Evolutionary conservation across 177 flowering plant genomes (phyloP), one percentile per base, ranked within the genome.

Genomic region (Vitis hybrid): DNA sequence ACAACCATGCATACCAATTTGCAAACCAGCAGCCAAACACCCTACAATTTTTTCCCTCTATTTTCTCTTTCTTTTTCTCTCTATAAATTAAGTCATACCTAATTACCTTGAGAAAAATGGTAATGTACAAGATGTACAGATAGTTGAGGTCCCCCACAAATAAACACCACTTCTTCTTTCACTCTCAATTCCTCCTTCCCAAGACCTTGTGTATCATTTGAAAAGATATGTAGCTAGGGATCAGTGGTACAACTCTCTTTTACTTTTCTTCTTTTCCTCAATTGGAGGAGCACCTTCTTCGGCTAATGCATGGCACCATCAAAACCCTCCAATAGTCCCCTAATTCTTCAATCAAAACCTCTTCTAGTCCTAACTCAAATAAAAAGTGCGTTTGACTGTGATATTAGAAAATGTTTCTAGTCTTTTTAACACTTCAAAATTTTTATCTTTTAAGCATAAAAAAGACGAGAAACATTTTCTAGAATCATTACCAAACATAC

Each of bases 121-220:
- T 62, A 79, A 68, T 78, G 69, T 79, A 79, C 84, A 81, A 63
- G 75, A 72, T 73, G 75, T 81, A 78, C 78, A 81, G 2, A 73
- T 32, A 30, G 11, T 18, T 32, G 57, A 66, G 73, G 70, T 69
- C 70, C 64, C 73, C 77, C 67, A 19, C 62, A 60, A 5, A 55
- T 2, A 12, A 6, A 8, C 50, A 30, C 61, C 62, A n/a, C 7
- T 10, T 61, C 34, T 51, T 65, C 52, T 21, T 17, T 66, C 63
- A 52, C 61, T 63, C 48, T 18, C 58, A 17, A 3, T 51, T 56
- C 63, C 57, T 59, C 60, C 26, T 56, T 17, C 66, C 56, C 68
- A 60, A 60, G 14, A 52, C 45, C 18, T 76, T 2, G 45, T 50
- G 48, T 56, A 11, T 54, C 66, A 40, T 17, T 56, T 63, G 23